A percentile compares a stretch with the other conserved stretches of the same genome.
phyloP scores from a whole-genome alignment of 345 rosid genomes.

The Sisymbrium altissimum region DNA sequence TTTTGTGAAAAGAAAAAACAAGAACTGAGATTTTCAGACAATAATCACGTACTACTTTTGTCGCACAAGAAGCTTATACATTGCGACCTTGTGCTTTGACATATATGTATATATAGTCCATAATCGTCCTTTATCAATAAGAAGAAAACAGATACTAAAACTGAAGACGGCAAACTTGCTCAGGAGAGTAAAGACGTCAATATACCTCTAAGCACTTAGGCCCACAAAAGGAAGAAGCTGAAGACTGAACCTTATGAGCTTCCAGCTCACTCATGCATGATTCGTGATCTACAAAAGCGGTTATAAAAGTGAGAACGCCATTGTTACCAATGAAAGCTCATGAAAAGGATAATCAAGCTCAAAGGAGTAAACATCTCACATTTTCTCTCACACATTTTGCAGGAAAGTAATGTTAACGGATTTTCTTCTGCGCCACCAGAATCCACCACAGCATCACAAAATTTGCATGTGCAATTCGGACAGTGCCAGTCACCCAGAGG shows the following conservation, averaged over 20 bases:
- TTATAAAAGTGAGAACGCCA: conserved; percentile 24
- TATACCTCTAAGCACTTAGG: conserved; percentile 80
- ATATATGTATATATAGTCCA: background rate
- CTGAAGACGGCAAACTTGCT: background rate
- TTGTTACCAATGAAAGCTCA: background rate
- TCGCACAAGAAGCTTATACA: background rate
- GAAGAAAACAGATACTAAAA: background rate
- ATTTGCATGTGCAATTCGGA: conserved; percentile 88
- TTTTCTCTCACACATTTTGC: conserved; percentile 81
- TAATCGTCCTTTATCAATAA: background rate
- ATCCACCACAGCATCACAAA: conserved; percentile 58
- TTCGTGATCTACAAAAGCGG: conserved; percentile 58
- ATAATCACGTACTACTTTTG: background rate
- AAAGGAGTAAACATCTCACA: conserved; percentile 44
- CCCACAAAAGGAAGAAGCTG: conserved; percentile 60
- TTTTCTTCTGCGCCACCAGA: conserved; percentile 31
- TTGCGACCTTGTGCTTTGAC: background rate
- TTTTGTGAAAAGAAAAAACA: background rate
- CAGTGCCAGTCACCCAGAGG: conserved; percentile 95
- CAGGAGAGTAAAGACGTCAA: conserved; percentile 7
- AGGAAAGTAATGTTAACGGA: conserved; percentile 32
- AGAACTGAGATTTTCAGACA: background rate
- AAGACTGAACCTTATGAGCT: conserved; percentile 38
- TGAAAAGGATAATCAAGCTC: background rate
- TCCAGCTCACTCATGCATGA: conserved; percentile 55